A percentile compares a stretch with the other conserved stretches of the same genome.
phyloP scores from a whole-genome alignment of 2,329 filamentous ascomycete species.

The Penicillium digitatum region DNA sequence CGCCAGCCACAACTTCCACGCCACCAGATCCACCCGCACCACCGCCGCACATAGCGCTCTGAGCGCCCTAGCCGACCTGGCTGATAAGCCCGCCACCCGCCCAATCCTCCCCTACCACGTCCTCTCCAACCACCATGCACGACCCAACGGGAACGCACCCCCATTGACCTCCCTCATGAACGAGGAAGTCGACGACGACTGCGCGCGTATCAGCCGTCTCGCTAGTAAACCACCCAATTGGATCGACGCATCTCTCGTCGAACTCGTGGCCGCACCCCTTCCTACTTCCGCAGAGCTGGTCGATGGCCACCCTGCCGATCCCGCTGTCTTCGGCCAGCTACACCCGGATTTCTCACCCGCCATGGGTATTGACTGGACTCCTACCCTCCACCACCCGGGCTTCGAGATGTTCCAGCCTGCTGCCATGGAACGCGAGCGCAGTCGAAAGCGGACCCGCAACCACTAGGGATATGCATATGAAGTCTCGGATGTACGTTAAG shows the following conservation, averaged over 20 bases:
- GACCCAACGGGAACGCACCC: constrained; percentile 43
- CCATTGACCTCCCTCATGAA: constrained; percentile 44
- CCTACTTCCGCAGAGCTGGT: constrained; percentile 24
- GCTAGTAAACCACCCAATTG: constrained; percentile 38
- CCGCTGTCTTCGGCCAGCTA: constrained; percentile 37
- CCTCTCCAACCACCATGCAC: constrained; percentile 45
- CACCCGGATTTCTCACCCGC: constrained; percentile 45
- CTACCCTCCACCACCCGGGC: constrained; percentile 25
- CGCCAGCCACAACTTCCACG: constrained; percentile 54
- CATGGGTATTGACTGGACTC: constrained; percentile 44
- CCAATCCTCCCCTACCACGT: constrained; percentile 47
- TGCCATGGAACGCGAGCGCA: constrained; percentile 23
- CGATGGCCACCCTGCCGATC: constrained; percentile 32
- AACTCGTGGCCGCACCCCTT: constrained; percentile 36
- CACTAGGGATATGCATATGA: constrained; percentile 9
- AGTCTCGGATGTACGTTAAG: constrained; percentile 10
- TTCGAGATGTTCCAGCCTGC: constrained; percentile 27
- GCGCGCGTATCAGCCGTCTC: constrained; percentile 40
- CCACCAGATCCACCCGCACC: constrained; percentile 51
- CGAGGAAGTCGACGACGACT: constrained; percentile 47
- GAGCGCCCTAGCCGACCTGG: constrained; percentile 55
- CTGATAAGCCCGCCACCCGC: constrained; percentile 47
- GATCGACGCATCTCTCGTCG: constrained; percentile 42
- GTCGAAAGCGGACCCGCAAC: constrained; percentile 23
- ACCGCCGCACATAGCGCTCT: constrained; percentile 50